Conservation (phyloP, 805 yeast species). For the Priceomyces haplophilus region DNA sequence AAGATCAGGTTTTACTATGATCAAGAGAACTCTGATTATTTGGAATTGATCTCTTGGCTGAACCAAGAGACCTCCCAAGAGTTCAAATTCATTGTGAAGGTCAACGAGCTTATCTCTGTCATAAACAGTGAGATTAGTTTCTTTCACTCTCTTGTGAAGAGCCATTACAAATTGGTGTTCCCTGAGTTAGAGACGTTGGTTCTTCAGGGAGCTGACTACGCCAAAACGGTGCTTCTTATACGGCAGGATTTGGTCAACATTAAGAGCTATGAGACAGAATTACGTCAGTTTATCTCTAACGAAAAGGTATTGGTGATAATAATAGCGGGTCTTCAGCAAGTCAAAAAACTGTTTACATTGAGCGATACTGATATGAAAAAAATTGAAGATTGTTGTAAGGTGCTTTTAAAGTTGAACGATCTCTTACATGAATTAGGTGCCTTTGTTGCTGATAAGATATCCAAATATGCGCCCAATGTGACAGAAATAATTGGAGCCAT, state of each 20-base stretch:
- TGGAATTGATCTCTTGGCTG: conserved; percentile 28
- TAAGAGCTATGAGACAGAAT: conserved; percentile 27
- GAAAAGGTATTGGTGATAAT: conserved; percentile 71
- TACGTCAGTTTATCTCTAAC: conserved; percentile 46
- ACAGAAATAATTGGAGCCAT: conserved; percentile 68
- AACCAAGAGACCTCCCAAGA: conserved; percentile 35
- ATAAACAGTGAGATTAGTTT: conserved; percentile 52
- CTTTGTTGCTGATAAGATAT: conserved; percentile 56
- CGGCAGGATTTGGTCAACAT: conserved; percentile 44
- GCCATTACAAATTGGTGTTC: conserved; percentile 58
- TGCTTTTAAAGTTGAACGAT: conserved; percentile 44
- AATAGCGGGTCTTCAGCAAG: conserved; percentile 63
- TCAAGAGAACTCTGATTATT: conserved; percentile 25
- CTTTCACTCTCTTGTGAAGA: conserved; percentile 48
- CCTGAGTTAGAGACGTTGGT: conserved; percentile 68
- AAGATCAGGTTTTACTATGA: conserved; percentile 20
- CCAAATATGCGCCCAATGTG: conserved; percentile 74
- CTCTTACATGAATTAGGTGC: conserved; percentile 43
- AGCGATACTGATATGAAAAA: conserved; percentile 30
- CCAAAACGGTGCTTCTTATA: conserved; percentile 47
- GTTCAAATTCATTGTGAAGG: conserved; percentile 47
- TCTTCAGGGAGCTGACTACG: conserved; percentile 60
- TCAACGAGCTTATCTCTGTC: conserved; percentile 54
- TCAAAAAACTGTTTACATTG: conserved; percentile 24
- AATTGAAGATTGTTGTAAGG: conserved; percentile 45